Evolutionary conservation across 208 protist species (phyloP), one percentile per base, ranked within the genome.

Genomic region (Herpetomonas samuelpessoai): DNA sequence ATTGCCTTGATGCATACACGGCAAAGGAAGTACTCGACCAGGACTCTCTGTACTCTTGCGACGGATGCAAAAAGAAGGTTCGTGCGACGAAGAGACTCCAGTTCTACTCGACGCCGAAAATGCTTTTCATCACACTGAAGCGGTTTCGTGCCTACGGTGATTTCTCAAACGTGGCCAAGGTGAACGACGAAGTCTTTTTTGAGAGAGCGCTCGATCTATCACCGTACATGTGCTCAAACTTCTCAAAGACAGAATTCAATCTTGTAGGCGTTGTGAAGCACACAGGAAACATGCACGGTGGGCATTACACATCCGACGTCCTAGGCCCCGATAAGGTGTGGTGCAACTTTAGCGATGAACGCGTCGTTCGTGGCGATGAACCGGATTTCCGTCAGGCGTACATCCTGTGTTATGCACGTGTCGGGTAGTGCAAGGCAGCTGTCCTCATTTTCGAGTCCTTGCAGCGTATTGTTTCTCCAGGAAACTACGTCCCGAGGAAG

Each of bases 181-280:
- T 93, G 3, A 78, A 60, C 44, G 38, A 53, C 1, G 59, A 62
- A 18, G 81, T 97, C 4, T 57, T 70, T 44, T 96, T 96, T 57
- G 80, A 84, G 28, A 70, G 76, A 27, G 35, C 68, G 12, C 55
- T 97, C 25, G 67, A 93, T 50, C 45, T 97, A 31, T 28, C 70
- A 1, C 70, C 79, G n/a, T 97, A 75, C 62, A 77, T 91, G 63
- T 83, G 70, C 67, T 77, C 64, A 7, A 46, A 53, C 1, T 71
- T 69, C 30, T 65, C 62, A 3, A 76, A 83, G 25, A 79, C 78
- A 0, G 58, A 76, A 35, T 98, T 95, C 56, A 53, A 71, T 19
- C 66, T 97, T n/a, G 76, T 89, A 14, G 90, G 75, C 1, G 74
- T 98, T 50, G 78, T 93, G 6, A 95, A 98, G 67, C 94, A 98